Conservation (phyloP, 2,329 filamentous ascomycete genomes). For the Botrytis tulipae region DNA sequence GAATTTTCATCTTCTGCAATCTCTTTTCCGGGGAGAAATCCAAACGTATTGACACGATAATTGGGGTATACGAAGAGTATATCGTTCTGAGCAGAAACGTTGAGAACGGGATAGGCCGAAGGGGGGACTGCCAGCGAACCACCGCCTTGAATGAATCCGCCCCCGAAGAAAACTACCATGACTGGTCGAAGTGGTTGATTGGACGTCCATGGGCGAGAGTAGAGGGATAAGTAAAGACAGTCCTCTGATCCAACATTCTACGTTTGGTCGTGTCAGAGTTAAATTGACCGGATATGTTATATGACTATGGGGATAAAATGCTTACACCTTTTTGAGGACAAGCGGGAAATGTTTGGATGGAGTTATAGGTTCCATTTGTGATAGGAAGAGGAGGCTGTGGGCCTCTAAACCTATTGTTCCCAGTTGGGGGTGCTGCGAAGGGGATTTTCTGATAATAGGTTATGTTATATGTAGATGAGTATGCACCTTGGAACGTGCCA, state of each 20-base stretch:
- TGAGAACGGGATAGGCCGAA: conserved; percentile 56
- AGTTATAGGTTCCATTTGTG: conserved; percentile 52
- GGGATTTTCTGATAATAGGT: conserved; percentile 61
- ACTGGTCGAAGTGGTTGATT: conserved; percentile 52
- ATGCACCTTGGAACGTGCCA: conserved; percentile 52
- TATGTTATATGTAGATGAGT: conserved; percentile 53
- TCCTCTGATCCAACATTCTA: conserved; percentile 56
- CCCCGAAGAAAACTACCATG: conserved; percentile 59
- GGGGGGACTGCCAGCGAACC: conserved; percentile 56
- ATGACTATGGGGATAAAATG: neutral
- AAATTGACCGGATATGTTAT: too few relatives aligned
- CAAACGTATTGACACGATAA: conserved; percentile 65
- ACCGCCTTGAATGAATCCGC: conserved; percentile 58
- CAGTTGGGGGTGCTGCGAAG: conserved; percentile 57
- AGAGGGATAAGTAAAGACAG: conserved; percentile 60
- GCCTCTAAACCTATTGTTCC: conserved; percentile 57
- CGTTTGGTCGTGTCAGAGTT: neutral
- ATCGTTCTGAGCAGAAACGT: conserved; percentile 48
- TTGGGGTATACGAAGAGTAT: conserved; percentile 60
- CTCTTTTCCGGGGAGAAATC: conserved; percentile 61
- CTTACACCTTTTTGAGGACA: conserved; percentile 55
- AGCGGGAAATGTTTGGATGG: conserved; percentile 54
- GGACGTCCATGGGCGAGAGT: conserved; percentile 54
- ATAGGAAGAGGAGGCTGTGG: conserved; percentile 55
- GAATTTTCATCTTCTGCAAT: conserved; percentile 52